Base-by-base conservation (phyloP, 2,329 filamentous ascomycete genomes). In the Ophiosphaerella korrae region DNA sequence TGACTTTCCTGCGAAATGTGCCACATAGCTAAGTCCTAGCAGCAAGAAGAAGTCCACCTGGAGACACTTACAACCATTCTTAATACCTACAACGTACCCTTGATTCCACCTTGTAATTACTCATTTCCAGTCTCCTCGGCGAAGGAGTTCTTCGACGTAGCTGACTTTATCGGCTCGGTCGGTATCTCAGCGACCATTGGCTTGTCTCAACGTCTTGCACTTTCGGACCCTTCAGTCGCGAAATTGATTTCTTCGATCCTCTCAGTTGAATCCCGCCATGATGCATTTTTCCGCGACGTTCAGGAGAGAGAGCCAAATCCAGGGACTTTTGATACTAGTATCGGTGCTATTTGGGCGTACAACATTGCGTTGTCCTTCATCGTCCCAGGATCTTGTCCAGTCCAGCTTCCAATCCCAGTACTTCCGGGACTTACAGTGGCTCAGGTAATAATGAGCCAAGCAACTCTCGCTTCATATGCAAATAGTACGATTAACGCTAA, bases 41-140 rank as follows among this genome's bases (percentile, higher is more conserved):
- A 54, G 52, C 24, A 54, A 54, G 53, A 55, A 55, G 48, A 55
- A 36, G 49, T 55, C 3, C 32, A 52, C 46, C 48, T 52, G 39
- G 44, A 32, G 16, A 57, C 21, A 23, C 36, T 58, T 49, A 42
- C 21, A 34, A 47, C 43, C 38, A 21, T 58, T 55, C 52, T 55
- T 36, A 44, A 50, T 43, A 42, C 24, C 37, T 55, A 58, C 36
- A 58, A 58, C 16, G 26, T 45, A 45, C 38, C 41, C 40, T 43
- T 55, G 40, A 50, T 55, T 55, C 48, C 45, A 38, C 48, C 55
- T 53, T 55, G 45, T 36, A 55, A 58, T 24, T 55, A 58, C 52
- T 58, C 42, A 24, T 55, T 58, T 23, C 52, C 26, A 35, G 52
- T 55, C 21, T 42, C 42, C 35, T 46, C 3, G 40, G 47, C 36